Conservation (phyloP, 2,329 filamentous ascomycete genomes). For the Botrytis byssoidea region DNA sequence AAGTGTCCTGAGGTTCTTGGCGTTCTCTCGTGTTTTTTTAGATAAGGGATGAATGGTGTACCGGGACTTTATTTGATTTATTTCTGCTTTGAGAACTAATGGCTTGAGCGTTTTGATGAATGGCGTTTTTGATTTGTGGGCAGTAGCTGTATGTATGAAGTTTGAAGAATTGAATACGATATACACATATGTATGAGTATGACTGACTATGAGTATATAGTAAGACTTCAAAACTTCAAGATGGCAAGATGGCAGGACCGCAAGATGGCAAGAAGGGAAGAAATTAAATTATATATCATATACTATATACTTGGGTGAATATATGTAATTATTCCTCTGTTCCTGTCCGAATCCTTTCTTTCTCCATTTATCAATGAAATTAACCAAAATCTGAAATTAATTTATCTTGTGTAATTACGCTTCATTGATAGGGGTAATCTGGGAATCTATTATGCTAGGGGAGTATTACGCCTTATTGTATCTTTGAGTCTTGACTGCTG, state of each 20-base stretch:
- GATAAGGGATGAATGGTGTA: constrained; percentile 11
- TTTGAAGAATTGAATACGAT: background rate
- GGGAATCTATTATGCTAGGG: background rate
- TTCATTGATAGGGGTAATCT: background rate
- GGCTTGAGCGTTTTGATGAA: constrained; percentile 3
- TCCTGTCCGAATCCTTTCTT: background rate
- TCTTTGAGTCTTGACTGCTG: background rate
- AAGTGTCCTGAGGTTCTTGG: constrained; percentile 21
- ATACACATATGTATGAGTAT: background rate
- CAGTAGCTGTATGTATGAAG: too few species aligned
- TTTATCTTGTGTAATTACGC: background rate
- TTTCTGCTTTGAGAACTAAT: background rate
- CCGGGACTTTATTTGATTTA: background rate
- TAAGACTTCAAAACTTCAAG: background rate
- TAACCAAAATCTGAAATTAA: background rate
- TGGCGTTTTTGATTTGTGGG: background rate
- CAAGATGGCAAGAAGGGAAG: background rate
- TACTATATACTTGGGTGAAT: background rate
- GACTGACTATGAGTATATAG: background rate
- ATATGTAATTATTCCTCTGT: background rate
- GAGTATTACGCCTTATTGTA: background rate
- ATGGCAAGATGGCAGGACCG: background rate
- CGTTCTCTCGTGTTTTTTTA: constrained; percentile 5
- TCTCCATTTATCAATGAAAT: background rate
- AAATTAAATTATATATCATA: background rate